Evolutionary conservation across 345 rosid species (phyloP), one percentile per base, ranked within the genome.

Genomic region (Gossypium australe): DNA sequence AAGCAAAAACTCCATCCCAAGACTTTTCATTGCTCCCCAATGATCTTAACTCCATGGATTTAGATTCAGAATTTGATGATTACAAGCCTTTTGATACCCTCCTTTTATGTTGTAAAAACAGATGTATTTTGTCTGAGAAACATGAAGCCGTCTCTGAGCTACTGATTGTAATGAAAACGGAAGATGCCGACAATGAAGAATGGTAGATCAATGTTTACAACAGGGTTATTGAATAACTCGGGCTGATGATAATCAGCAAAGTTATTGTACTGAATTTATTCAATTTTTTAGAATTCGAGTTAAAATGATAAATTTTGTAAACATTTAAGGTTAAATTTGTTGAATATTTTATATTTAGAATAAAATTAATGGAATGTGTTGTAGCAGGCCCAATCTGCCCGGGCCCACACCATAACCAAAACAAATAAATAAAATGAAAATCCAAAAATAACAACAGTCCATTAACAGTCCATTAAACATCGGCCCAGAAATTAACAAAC

Each of bases 101-200:
- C 10, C 72, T 51, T 69, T 9, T 69, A 41, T 69, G 72, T 17
- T 27, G 16, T 69, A 59, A 68, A 68, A 49, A 3, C 22, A 80
- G 87, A 24, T 78, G 75, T 55, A 24, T 87, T 1, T 89, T 89
- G 60, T 78, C 83, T 11, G 88, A 91, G 4, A 87, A 85, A 74
- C 82, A 88, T 1, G 86, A 80, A 13, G 77, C 80, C 1, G 18
- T 17, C 38, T 27, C 25, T 16, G 25, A 69, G 38, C 16, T 69
- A 27, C 24, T 69, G 47, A 7, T 27, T 41, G 25, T 24, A 29
- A 27, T 29, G 18, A 3, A 24, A 25, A 3, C 38, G 60, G 60
- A n/a, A 69, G 45, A 20, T 17, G 2, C 14, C 0, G 16, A 25
- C 45, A 29, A 51, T 10, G 16, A 69, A 18, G 72, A 69, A 17